phyloP scores from a whole-genome alignment of 371 early-diverging fungal species.

The Mucor mucedo region DNA sequence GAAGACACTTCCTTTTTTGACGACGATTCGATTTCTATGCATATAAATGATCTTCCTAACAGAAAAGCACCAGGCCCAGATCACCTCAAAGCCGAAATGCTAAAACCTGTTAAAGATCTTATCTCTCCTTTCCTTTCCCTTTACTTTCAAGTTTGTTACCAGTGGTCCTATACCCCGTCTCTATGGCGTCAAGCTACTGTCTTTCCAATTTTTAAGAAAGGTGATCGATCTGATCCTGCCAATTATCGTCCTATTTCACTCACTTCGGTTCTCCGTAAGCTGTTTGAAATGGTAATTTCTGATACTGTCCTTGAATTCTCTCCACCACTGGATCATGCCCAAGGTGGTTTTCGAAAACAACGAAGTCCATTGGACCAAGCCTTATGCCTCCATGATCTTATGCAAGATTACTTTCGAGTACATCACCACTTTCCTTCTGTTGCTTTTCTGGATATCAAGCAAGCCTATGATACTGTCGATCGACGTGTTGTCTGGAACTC shows the following conservation, averaged over 20 bases:
- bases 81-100: slow-evolving; percentile 34
- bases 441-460: slow-evolving; percentile 27
- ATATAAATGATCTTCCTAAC: slow-evolving; percentile 3
- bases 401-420: background rate
- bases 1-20: background rate
- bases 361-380: slow-evolving; percentile 40
- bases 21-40: background rate
- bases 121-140: slow-evolving; percentile 7
- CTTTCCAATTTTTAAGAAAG: slow-evolving; percentile 32
- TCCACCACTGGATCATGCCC: slow-evolving; percentile 27
- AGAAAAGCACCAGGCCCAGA: slow-evolving; percentile 32
- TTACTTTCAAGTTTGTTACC: slow-evolving; percentile 30
- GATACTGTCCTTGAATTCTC: background rate
- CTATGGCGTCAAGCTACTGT: slow-evolving; percentile 35
- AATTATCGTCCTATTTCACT: slow-evolving; percentile 32
- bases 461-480: slow-evolving; percentile 29
- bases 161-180: slow-evolving; percentile 24
- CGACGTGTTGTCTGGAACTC: slow-evolving; percentile 4
- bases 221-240: slow-evolving; percentile 15
- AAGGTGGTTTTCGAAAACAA: slow-evolving; percentile 39
- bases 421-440: slow-evolving; percentile 8
- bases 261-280: slow-evolving; percentile 31
- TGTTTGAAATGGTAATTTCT: slow-evolving; percentile 21
- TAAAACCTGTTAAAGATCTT: slow-evolving; percentile 17
- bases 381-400: slow-evolving; percentile 27